Conservation (phyloP, 2,329 filamentous ascomycete species). For the Fonsecaea monophora region DNA sequence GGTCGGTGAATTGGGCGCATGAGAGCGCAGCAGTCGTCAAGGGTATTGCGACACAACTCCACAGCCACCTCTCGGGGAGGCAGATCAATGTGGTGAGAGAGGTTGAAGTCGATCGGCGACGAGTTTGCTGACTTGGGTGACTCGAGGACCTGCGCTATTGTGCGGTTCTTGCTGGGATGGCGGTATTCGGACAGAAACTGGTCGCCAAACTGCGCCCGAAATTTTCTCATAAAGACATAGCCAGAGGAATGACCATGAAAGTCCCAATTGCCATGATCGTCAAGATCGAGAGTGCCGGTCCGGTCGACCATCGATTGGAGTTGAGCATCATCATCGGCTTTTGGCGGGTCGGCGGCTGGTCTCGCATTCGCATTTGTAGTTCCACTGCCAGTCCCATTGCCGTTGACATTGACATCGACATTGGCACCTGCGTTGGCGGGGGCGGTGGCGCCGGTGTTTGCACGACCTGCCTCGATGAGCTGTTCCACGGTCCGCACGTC, state of each 20-base stretch:
- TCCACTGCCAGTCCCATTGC: slow-evolving; percentile 19
- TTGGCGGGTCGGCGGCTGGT: slow-evolving; percentile 42
- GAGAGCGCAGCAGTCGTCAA: slow-evolving; percentile 68
- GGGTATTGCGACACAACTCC: slow-evolving; percentile 63
- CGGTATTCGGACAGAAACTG: slow-evolving; percentile 66
- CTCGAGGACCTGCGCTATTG: slow-evolving; percentile 68
- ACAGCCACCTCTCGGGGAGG: slow-evolving; percentile 67
- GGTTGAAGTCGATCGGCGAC: slow-evolving; percentile 66
- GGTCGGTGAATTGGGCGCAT: slow-evolving; percentile 81
- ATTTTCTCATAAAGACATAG: slow-evolving; percentile 81
- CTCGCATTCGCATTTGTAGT: slow-evolving; percentile 31
- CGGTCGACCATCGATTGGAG: slow-evolving; percentile 95
- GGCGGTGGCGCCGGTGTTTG: slow-evolving; percentile 45
- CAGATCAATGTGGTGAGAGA: slow-evolving; percentile 65
- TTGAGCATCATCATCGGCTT: slow-evolving; percentile 68
- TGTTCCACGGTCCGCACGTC: slow-evolving; percentile 78
- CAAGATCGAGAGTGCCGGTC: slow-evolving; percentile 87
- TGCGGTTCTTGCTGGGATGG: slow-evolving; percentile 57
- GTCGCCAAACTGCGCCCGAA: slow-evolving; percentile 86
- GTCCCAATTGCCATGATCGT: slow-evolving; percentile 90
- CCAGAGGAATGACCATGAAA: slow-evolving; percentile 95
- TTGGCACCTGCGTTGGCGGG: slow-evolving; percentile 31
- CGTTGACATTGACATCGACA: slow-evolving; percentile 23
- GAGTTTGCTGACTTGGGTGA: slow-evolving; percentile 68
- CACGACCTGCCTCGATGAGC: slow-evolving; percentile 53